Base-by-base conservation (phyloP, 371 early-diverging fungal species). In the Rhizomucor pusillus region DNA sequence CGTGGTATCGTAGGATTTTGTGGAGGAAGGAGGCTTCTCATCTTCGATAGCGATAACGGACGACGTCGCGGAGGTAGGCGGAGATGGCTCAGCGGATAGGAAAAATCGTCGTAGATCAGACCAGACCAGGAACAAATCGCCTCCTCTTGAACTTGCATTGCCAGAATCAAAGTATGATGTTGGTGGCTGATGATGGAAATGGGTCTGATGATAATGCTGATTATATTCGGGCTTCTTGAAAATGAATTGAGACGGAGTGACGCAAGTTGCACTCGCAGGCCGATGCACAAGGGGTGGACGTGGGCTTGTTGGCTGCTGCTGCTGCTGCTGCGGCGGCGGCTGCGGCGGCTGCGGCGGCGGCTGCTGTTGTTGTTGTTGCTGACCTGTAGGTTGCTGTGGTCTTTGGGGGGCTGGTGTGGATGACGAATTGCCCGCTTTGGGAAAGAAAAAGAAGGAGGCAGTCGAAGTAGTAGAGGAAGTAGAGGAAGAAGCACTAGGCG, bases 211-310 rank as follows among this genome's bases (percentile, higher is more conserved):
- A 43, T 73, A 73, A 24, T 54, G 60, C 24, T 65, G 64, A 47
- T 69, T 62, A 29, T 73, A 73, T 56, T 63, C 62, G 5, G 73
- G 73, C 22, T 64, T 68, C 20, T 69, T 63, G 44, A 73, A 73
- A n/a, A 73, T 48, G 52, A 73, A 73, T 47, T 73, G 73, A 2
- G 68, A 54, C 0, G 73, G 73, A 1, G 71, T 71, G 11, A 47
- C 25, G n/a, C 54, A 45, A 22, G 48, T 50, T 4, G 57, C 51
- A 47, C 57, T 64, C 6, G 65, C 59, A 22, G 60, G 56, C 18
- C 59, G 56, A 16, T 64, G 60, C 11, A 25, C 34, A 1, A 63
- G 39, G 12, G 54, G 43, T 19, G 63, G 63, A 1, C 63, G 56
- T 2, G 54, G 43, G 41, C 43, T 53, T 13, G 23, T 47, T 60